Evolutionary conservation across 1,139 yeast species (phyloP).

Genomic region (Geotrichum candidum): DNA sequence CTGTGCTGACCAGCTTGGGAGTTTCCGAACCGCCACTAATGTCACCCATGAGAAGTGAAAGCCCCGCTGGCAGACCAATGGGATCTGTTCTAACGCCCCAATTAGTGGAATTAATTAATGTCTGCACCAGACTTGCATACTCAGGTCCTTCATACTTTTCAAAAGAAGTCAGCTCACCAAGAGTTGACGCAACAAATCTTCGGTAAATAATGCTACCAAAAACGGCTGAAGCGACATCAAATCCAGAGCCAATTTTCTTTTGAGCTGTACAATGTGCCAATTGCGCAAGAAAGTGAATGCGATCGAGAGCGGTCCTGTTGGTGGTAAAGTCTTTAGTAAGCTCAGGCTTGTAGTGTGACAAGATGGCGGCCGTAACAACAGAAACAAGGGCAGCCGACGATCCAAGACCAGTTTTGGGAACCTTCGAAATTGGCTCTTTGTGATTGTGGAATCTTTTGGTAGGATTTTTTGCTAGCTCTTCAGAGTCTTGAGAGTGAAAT

Average conservation of each 20-base stretch:
- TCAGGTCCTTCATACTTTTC: conserved; percentile 15
- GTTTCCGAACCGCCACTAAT: conserved; percentile 90
- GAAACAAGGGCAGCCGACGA: conserved; percentile 93
- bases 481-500: conserved; percentile 69
- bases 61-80: conserved; percentile 60
- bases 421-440: conserved; percentile 52
- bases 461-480: conserved; percentile 34
- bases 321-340: conserved; percentile 30
- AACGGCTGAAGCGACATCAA: conserved; percentile 93
- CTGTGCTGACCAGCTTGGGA: conserved; percentile 77
- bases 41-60: conserved; percentile 84
- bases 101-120: conserved; percentile 38
- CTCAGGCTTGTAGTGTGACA: conserved; percentile 42
- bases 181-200: conserved; percentile 45
- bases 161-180: conserved; percentile 18
- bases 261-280: conserved; percentile 91
- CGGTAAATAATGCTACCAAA: conserved; percentile 81
- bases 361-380: conserved; percentile 65
- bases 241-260: conserved; percentile 92
- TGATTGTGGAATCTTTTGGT: conserved; percentile 55
- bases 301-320: conserved; percentile 18
- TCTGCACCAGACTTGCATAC: conserved; percentile 30
- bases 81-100: conserved; percentile 29
- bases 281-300: conserved; percentile 77
- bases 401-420: conserved; percentile 91